Evolutionary conservation across 2,329 filamentous ascomycete genomes (phyloP).

Genomic region (Microdochium trichocladiopsis): DNA sequence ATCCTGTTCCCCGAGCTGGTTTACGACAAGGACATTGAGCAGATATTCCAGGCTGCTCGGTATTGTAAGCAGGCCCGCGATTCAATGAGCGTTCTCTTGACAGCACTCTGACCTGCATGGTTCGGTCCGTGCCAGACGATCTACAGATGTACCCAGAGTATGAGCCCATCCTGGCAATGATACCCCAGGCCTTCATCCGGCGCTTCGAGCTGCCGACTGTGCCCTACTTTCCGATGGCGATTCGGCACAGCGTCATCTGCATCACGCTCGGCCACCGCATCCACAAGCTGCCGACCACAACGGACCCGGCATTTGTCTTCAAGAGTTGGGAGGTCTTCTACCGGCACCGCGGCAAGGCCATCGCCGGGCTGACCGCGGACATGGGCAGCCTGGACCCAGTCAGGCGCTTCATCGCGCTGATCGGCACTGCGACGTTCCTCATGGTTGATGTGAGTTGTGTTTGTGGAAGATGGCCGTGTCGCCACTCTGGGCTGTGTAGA

Average conservation of each 20-base stretch:
- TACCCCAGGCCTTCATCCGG: not conserved
- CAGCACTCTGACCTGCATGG: not conserved
- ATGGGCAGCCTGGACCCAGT: not conserved
- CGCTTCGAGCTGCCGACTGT: not conserved
- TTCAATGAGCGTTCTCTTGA: not conserved
- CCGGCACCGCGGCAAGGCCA: not conserved
- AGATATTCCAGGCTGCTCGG: not conserved
- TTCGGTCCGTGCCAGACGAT: not conserved
- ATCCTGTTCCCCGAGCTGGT: not conserved
- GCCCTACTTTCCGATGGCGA: not conserved
- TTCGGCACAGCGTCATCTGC: not conserved
- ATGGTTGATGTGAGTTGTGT: not conserved
- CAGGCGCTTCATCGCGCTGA: not conserved
- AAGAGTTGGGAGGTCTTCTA: not conserved
- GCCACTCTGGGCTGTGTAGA: not conserved
- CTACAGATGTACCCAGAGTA: not conserved
- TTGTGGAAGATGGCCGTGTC: not conserved
- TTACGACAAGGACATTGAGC: not conserved
- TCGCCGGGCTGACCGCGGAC: not conserved
- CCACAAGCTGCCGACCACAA: not conserved
- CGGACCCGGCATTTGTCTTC: not conserved
- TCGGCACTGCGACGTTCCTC: not conserved
- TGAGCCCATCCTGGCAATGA: not conserved
- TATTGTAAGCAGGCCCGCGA: not conserved
- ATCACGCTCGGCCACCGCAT: not conserved